Percentiles rank a stretch among this genome's conserved stretches.
Evolutionary conservation across 2,329 filamentous ascomycete species (phyloP).

Genomic region (Chaetomiaceae sp.): DNA sequence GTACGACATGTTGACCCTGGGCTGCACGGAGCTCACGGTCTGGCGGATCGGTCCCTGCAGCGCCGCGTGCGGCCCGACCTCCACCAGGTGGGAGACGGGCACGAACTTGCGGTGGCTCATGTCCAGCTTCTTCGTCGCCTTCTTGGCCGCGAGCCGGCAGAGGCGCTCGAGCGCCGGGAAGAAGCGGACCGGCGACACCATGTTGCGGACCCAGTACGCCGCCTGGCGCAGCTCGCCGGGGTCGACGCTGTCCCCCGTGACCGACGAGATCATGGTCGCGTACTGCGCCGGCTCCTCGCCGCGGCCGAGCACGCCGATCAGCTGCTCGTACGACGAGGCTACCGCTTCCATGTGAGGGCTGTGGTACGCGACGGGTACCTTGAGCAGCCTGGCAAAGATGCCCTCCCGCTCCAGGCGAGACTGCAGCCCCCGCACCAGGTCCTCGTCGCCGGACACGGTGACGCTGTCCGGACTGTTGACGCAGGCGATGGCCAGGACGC

Average conservation of each 20-base stretch:
- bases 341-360: constrained; percentile 6
- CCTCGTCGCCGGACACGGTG: constrained; percentile 25
- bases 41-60: neutral
- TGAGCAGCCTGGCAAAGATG: constrained; percentile 15
- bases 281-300: neutral
- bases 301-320: neutral
- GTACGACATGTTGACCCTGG: neutral
- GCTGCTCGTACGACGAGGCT: neutral
- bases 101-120: neutral
- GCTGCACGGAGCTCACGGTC: neutral
- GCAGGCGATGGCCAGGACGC: constrained; percentile 10
- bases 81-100: neutral
- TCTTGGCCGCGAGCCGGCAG: neutral
- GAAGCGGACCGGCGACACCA: neutral
- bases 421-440: constrained; percentile 24
- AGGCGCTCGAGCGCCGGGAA: neutral
- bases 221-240: neutral
- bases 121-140: neutral
- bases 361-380: constrained; percentile 33
- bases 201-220: neutral
- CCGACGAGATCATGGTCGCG: neutral
- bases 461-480: constrained; percentile 26
- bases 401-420: constrained; percentile 8
- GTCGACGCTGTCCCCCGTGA: neutral
- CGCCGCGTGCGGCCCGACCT: neutral